These are phyloP conservation scores for Larix sibirica DNA, from an alignment of 83 land plant species.

Conservation along the genomic window DNA sequence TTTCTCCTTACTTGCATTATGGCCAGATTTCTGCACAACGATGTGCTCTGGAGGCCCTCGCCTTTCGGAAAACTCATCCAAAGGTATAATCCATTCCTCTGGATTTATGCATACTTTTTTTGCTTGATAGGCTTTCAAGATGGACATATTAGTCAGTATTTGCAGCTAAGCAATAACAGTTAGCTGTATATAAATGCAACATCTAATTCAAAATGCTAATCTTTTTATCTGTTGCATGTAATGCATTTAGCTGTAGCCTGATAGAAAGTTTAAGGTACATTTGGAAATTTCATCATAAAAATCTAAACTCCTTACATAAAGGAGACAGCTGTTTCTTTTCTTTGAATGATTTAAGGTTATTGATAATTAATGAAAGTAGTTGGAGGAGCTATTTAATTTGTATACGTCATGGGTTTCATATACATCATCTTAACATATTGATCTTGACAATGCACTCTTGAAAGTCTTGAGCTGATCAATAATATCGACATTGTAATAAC, in stretches of 20 bases:
- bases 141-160: not conserved
- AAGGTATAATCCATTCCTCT: conserved; percentile 44
- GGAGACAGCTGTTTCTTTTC: not conserved
- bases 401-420: not conserved
- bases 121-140: not conserved
- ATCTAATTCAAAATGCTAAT: not conserved
- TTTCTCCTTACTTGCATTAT: conserved; percentile 95
- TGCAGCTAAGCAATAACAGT: not conserved
- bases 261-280: not conserved
- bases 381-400: not conserved
- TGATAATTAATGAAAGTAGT: not conserved
- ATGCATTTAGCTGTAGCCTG: not conserved
- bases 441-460: not conserved
- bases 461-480: not conserved
- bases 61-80: conserved; percentile 46
- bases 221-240: not conserved
- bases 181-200: not conserved
- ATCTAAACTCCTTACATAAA: not conserved
- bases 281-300: not conserved
- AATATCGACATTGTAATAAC: too few species aligned
- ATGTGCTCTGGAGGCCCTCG: conserved; percentile 90
- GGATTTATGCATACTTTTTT: conserved; percentile 5
- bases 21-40: conserved; percentile 95
- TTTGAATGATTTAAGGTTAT: not conserved
- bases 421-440: not conserved